Evolutionary conservation across 2,329 filamentous ascomycete genomes (phyloP).

Genomic region (Xylaria sp.): DNA sequence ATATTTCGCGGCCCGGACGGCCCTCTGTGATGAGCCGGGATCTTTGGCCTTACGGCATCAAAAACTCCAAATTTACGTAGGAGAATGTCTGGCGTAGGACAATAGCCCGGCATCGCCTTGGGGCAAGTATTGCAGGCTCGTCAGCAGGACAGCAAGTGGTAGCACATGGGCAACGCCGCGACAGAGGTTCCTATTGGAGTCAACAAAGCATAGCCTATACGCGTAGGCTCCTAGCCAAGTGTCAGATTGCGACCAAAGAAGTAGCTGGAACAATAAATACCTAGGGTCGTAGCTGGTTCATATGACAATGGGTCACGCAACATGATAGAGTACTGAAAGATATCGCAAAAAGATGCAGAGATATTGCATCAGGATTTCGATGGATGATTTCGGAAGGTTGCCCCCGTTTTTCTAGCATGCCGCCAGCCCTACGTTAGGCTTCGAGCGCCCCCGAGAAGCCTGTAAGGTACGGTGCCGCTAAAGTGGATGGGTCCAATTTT

Average conservation of each 20-base stretch:
- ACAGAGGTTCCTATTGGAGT: too few species aligned
- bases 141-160: too few species aligned
- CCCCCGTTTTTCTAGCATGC: background rate
- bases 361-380: background rate
- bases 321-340: background rate
- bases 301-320: background rate
- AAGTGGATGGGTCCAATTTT: background rate
- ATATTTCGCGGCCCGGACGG: background rate
- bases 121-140: too few species aligned
- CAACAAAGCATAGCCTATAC: too few species aligned
- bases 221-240: background rate
- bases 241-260: background rate
- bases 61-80: too few species aligned
- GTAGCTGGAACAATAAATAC: too few species aligned
- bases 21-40: background rate
- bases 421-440: background rate
- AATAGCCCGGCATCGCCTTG: too few species aligned
- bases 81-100: too few species aligned
- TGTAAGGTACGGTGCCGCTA: constrained; percentile 4
- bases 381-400: background rate
- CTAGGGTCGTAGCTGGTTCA: background rate
- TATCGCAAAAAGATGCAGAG: background rate
- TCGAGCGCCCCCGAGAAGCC: background rate
- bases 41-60: too few species aligned
- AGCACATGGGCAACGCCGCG: too few species aligned